Conservation (phyloP, 2,329 filamentous ascomycete genomes). For the Arthrocladium fulminans region DNA sequence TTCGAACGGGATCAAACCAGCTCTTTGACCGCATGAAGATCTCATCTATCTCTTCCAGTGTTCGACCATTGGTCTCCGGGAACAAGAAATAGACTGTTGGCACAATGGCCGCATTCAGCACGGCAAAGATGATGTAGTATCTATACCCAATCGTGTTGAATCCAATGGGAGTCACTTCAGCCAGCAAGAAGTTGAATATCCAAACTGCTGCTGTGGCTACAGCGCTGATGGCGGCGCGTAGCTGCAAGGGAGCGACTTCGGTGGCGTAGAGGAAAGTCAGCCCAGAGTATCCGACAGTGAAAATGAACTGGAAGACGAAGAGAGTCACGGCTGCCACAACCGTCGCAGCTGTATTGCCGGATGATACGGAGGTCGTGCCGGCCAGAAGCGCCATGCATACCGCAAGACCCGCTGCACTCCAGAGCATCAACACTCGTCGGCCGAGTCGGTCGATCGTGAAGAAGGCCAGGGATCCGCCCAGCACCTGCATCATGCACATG, state of each 20-base stretch:
- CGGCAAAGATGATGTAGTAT: conserved; percentile 37
- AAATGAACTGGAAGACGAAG: conserved; percentile 35
- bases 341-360: conserved; percentile 29
- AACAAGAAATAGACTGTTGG: conserved; percentile 56
- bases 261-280: conserved; percentile 29
- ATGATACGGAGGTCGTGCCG: conserved; percentile 32
- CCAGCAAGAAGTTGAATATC: conserved; percentile 32
- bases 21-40: conserved; percentile 48
- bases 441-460: conserved; percentile 42
- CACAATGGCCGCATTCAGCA: conserved; percentile 25
- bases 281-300: conserved; percentile 33
- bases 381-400: conserved; percentile 36
- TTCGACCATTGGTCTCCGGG: conserved; percentile 43
- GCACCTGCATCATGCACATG: conserved; percentile 41
- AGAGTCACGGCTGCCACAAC: conserved; percentile 35
- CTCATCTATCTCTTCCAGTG: conserved; percentile 60
- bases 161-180: conserved; percentile 31
- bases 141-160: conserved; percentile 40
- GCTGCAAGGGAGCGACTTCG: conserved; percentile 28
- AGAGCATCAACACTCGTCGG: conserved; percentile 30
- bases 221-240: conserved; percentile 27
- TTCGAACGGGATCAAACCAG: conserved; percentile 35
- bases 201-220: conserved; percentile 30
- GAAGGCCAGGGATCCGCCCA: conserved; percentile 38
- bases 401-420: conserved; percentile 36